phyloP scores from a whole-genome alignment of 441 rosid species.

The Omphalea diandra region DNA sequence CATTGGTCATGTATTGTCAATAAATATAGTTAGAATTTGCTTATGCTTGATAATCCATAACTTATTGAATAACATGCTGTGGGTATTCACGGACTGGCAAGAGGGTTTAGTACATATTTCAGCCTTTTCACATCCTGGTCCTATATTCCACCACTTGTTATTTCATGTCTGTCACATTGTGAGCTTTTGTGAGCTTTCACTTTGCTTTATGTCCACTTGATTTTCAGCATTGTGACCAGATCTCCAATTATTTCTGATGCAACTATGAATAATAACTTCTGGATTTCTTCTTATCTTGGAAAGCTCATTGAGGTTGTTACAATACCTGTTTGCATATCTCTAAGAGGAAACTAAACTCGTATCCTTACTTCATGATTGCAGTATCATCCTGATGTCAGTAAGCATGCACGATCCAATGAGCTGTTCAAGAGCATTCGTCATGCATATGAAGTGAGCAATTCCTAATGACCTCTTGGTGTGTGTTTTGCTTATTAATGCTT shows the following conservation, averaged over 20 bases:
- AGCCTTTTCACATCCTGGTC: too few species aligned
- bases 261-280: not conserved
- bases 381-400: constrained; percentile 95
- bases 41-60: too few species aligned
- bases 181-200: too few species aligned
- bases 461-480: constrained; percentile 18
- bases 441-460: constrained; percentile 71
- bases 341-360: constrained; percentile 9
- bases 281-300: not conserved
- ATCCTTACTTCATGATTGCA: constrained; percentile 34
- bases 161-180: too few species aligned
- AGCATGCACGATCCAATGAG: constrained; percentile 60
- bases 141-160: too few species aligned
- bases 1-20: too few species aligned
- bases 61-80: too few species aligned
- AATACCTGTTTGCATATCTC: not conserved
- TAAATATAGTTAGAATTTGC: too few species aligned
- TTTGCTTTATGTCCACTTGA: not conserved
- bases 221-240: not conserved
- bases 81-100: too few species aligned
- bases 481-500: not conserved
- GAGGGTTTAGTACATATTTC: too few species aligned
- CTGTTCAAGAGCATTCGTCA: constrained; percentile 66
- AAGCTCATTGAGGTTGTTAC: not conserved
- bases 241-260: not conserved